phyloP scores from a whole-genome alignment of 176 grass and related monocot genomes.

The Oryza australiensis region DNA sequence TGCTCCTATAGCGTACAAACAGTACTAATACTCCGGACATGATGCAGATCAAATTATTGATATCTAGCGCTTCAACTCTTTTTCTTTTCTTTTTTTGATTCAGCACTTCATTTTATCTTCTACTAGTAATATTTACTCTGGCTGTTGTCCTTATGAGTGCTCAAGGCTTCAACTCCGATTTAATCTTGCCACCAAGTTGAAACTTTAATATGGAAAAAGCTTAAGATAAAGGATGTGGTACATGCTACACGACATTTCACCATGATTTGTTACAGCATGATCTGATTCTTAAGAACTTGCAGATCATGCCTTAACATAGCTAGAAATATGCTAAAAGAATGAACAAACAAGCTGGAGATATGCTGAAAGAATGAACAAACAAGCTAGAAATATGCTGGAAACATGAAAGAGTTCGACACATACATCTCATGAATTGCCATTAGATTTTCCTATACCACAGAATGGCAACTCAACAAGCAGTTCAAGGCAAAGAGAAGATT shows the following conservation, averaged over 20 bases:
- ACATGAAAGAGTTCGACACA: neutral
- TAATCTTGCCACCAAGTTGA: neutral
- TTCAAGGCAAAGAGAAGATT: conserved; percentile 29
- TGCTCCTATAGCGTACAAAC: neutral
- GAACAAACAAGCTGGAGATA: neutral
- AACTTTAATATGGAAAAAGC: neutral
- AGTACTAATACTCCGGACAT: neutral
- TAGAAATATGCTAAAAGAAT: conserved; percentile 2
- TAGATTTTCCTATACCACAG: conserved; percentile 32
- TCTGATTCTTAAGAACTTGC: conserved; percentile 7
- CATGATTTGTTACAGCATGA: neutral
- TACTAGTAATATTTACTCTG: neutral
- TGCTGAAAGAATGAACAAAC: neutral
- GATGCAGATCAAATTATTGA: neutral
- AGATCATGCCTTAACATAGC: neutral
- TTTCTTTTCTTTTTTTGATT: neutral
- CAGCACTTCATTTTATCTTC: neutral
- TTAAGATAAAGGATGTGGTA: neutral
- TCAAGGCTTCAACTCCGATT: neutral
- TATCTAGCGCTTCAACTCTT: neutral
- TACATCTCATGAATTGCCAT: conserved; percentile 30
- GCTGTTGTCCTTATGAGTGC: neutral
- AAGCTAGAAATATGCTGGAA: neutral
- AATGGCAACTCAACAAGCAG: conserved; percentile 15
- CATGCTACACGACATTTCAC: conserved; percentile 1